Evolutionary conservation across 108 stramenopile genomes (phyloP).

Genomic region (Nitzschia palea): DNA sequence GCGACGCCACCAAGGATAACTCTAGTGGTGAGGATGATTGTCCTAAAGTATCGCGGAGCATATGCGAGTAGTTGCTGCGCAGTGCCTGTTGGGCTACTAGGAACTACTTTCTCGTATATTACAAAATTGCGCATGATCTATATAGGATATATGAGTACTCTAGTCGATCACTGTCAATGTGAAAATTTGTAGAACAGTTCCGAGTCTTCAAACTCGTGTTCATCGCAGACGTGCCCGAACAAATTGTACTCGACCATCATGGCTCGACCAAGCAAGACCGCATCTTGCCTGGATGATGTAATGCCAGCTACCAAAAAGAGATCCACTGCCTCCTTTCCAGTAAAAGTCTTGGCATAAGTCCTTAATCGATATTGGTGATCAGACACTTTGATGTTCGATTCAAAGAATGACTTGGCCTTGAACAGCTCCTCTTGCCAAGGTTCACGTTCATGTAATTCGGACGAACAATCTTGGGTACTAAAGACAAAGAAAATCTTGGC

Average conservation of each 20-base stretch:
- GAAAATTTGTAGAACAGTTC: conserved; percentile 48
- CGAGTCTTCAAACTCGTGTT: conserved; percentile 55
- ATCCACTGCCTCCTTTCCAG: conserved; percentile 52
- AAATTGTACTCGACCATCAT: conserved; percentile 43
- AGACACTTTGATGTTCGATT: conserved; percentile 15
- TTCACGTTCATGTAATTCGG: not conserved
- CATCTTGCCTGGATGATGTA: conserved; percentile 44
- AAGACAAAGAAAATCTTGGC: not conserved
- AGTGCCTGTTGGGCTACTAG: too few species aligned
- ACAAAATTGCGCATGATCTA: too few species aligned
- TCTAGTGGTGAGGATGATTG: too few species aligned
- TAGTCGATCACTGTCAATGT: too few species aligned
- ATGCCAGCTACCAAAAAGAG: conserved; percentile 42
- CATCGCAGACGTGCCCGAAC: conserved; percentile 40
- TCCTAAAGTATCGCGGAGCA: too few species aligned
- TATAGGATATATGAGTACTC: too few species aligned
- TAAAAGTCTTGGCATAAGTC: conserved; percentile 43
- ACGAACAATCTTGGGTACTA: not conserved
- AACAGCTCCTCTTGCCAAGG: conserved; percentile 16
- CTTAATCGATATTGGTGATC: conserved; percentile 5
- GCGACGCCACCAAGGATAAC: too few species aligned
- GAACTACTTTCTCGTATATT: too few species aligned
- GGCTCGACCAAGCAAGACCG: conserved; percentile 51
- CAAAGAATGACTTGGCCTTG: conserved; percentile 26
- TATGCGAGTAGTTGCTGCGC: too few species aligned